Evolutionary conservation across 2,329 filamentous ascomycete species (phyloP).

Genomic region (Sporothrix sp.): DNA sequence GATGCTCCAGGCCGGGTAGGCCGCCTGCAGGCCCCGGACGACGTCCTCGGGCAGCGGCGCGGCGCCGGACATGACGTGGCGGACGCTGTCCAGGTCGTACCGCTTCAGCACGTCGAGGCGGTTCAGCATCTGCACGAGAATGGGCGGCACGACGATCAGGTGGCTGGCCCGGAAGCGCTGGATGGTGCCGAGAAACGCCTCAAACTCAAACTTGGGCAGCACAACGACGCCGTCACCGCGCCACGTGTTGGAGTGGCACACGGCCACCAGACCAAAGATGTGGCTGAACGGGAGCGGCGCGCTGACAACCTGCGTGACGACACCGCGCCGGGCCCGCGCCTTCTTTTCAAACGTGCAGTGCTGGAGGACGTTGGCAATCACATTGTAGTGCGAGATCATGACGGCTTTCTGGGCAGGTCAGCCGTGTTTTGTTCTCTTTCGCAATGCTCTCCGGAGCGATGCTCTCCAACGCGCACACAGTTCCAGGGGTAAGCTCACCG

Average conservation of each 20-base stretch:
- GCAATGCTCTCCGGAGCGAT: too few relatives aligned
- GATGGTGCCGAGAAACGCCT: constrained; percentile 49
- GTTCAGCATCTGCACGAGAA: constrained; percentile 66
- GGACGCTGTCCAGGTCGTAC: constrained; percentile 62
- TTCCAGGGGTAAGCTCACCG: constrained; percentile 31
- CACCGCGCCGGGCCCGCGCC: constrained; percentile 22
- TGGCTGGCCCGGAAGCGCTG: constrained; percentile 56
- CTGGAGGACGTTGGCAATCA: constrained; percentile 64
- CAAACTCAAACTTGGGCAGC: constrained; percentile 63
- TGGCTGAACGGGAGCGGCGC: constrained; percentile 67
- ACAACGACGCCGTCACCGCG: constrained; percentile 63
- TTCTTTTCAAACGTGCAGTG: constrained; percentile 34
- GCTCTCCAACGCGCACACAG: too few relatives aligned
- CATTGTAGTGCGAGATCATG: constrained; percentile 65
- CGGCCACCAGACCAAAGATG: constrained; percentile 65
- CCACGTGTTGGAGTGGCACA: constrained; percentile 54
- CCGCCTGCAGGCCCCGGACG: constrained; percentile 48
- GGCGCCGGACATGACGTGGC: constrained; percentile 60
- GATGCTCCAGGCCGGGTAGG: constrained; percentile 53
- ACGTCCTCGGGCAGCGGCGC: constrained; percentile 69
- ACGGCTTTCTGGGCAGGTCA: constrained; percentile 57
- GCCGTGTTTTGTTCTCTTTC: too few relatives aligned
- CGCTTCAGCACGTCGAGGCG: constrained; percentile 49
- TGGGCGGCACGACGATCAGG: constrained; percentile 65
- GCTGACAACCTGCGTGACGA: constrained; percentile 34